A percentile compares a stretch with the other conserved stretches of the same genome.
Conservation (phyloP, 2,329 filamentous ascomycete species). For the Beauveria asiatica region DNA sequence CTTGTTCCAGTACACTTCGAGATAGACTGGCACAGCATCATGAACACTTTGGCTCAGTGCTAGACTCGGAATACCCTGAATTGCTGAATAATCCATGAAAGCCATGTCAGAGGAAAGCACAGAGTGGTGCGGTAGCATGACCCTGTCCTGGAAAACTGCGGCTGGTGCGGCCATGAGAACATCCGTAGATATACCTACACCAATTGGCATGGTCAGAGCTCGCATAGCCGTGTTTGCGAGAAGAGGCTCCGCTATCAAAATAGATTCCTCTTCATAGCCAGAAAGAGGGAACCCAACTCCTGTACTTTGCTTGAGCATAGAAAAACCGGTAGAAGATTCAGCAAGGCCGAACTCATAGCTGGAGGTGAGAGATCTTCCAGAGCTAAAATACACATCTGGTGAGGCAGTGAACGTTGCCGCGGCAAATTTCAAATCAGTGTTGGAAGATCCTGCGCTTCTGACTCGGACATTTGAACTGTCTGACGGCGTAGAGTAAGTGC, state of each 20-base stretch:
- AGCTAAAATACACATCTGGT: neutral
- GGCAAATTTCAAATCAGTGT: conserved; percentile 22
- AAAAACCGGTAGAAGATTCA: neutral
- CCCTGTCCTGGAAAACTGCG: conserved; percentile 25
- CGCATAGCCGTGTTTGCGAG: conserved; percentile 33
- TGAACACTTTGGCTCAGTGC: conserved; percentile 31
- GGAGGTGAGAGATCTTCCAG: neutral
- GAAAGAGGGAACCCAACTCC: conserved; percentile 20
- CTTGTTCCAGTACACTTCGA: conserved; percentile 45
- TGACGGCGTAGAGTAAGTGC: conserved; percentile 38
- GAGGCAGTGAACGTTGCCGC: neutral
- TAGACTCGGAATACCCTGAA: neutral
- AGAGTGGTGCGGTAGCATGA: neutral
- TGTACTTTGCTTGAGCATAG: neutral
- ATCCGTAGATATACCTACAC: conserved; percentile 39
- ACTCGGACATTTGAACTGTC: conserved; percentile 25
- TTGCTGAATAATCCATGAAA: neutral
- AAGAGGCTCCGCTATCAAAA: conserved; percentile 28
- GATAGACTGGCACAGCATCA: conserved; percentile 39
- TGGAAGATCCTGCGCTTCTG: conserved; percentile 20
- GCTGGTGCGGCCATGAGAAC: conserved; percentile 38
- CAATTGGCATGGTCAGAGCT: conserved; percentile 39
- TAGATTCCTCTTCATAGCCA: conserved; percentile 27
- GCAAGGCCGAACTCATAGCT: neutral
- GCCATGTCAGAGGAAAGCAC: neutral